phyloP scores from a whole-genome alignment of 768 basidiomycete genomes.

The Tricholoma terreum region DNA sequence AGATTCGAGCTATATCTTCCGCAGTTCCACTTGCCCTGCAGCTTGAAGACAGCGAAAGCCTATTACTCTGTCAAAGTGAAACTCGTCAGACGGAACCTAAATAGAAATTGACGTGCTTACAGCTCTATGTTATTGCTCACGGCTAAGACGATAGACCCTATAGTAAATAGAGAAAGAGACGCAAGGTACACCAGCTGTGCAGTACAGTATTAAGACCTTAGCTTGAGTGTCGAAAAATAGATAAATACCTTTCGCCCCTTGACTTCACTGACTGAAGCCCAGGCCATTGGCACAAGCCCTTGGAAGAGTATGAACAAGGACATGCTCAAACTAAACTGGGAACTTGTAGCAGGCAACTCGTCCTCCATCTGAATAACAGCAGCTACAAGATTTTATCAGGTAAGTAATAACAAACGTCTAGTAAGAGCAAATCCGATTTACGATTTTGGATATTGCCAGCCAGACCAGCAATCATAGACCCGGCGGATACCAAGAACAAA shows the following conservation, averaged over 20 bases:
- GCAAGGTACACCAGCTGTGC: constrained; percentile 52
- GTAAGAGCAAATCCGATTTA: constrained; percentile 24
- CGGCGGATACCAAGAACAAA: constrained; percentile 46
- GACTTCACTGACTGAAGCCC: constrained; percentile 71
- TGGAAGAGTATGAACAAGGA: constrained; percentile 75
- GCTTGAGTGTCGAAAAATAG: neutral
- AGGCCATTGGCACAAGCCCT: constrained; percentile 62
- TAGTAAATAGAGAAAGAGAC: constrained; percentile 49
- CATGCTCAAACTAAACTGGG: constrained; percentile 64
- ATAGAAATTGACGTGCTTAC: constrained; percentile 25
- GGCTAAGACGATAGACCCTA: constrained; percentile 57
- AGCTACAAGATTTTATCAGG: constrained; percentile 38
- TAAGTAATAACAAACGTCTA: neutral
- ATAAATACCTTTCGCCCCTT: constrained; percentile 64
- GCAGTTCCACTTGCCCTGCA: constrained; percentile 43
- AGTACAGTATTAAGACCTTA: neutral
- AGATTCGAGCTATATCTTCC: neutral
- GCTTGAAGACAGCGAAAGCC: constrained; percentile 71
- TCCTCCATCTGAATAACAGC: constrained; percentile 57
- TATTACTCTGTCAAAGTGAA: constrained; percentile 42
- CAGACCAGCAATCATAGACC: constrained; percentile 57
- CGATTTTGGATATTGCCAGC: constrained; percentile 64
- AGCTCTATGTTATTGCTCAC: constrained; percentile 48
- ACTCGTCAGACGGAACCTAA: neutral
- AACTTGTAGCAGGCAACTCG: constrained; percentile 55